Conservation (phyloP, 169 alveolate genomes). For the Plasmodium gaboni region DNA sequence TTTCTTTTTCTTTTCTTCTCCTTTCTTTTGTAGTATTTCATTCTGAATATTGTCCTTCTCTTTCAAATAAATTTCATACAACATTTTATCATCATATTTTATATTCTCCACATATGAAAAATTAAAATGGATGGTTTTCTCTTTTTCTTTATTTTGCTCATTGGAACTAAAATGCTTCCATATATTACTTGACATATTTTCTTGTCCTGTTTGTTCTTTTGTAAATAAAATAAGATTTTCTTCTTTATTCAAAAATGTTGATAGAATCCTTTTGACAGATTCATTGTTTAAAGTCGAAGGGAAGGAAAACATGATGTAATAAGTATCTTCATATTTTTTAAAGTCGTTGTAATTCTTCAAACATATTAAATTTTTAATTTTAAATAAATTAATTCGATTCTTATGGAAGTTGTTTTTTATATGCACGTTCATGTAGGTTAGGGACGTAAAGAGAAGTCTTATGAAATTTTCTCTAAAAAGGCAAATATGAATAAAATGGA, state of each 20-base stretch:
- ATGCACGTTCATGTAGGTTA: conserved; percentile 50
- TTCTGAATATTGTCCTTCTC: conserved; percentile 57
- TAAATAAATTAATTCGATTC: conserved; percentile 62
- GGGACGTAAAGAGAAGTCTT: conserved; percentile 48
- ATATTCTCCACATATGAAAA: conserved; percentile 33
- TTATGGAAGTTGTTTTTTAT: conserved; percentile 62
- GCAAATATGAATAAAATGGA: not conserved
- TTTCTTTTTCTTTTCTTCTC: conserved; percentile 21
- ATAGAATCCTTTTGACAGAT: conserved; percentile 29
- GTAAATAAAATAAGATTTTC: conserved; percentile 47
- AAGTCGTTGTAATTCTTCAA: conserved; percentile 43
- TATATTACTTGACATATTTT: conserved; percentile 20
- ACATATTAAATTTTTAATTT: conserved; percentile 53
- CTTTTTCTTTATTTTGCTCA: not conserved
- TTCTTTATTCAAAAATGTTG: conserved; percentile 46
- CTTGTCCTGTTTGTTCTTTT: conserved; percentile 5
- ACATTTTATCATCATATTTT: conserved; percentile 33
- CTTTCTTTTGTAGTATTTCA: conserved; percentile 1
- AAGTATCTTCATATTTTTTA: conserved; percentile 66
- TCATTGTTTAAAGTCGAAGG: conserved; percentile 61
- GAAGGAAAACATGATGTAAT: conserved; percentile 60
- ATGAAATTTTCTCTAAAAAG: conserved; percentile 40
- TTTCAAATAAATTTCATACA: conserved; percentile 70
- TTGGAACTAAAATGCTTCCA: conserved; percentile 14
- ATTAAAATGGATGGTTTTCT: conserved; percentile 5